A percentile compares a stretch with the other conserved stretches of the same genome.
Conservation (phyloP, 345 rosid genomes). For the Ceriops zippeliana region DNA sequence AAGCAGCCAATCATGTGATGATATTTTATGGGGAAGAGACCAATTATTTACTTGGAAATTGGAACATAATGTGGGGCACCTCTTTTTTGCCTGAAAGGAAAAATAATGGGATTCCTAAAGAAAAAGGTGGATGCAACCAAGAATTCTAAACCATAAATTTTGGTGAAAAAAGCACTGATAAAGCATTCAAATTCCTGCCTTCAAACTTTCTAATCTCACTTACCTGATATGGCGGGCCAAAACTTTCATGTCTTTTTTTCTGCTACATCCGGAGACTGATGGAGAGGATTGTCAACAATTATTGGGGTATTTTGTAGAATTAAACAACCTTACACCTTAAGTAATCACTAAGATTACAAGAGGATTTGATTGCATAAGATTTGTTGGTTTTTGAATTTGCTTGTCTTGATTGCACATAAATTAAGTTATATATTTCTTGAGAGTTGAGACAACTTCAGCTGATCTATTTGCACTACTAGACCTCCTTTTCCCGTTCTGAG, state of each 20-base stretch:
- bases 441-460: not conserved
- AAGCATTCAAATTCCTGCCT: not conserved
- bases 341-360: slow-evolving; percentile 13
- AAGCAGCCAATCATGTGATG: not conserved
- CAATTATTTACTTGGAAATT: not conserved
- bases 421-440: not conserved
- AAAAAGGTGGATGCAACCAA: not conserved
- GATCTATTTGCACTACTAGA: not conserved
- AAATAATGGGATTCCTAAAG: not conserved
- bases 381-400: not conserved
- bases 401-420: not conserved
- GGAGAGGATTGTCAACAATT: slow-evolving; percentile 7
- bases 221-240: slow-evolving; percentile 6
- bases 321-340: slow-evolving; percentile 4
- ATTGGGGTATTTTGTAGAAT: not conserved
- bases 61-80: slow-evolving; percentile 4
- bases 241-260: not conserved
- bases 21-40: not conserved
- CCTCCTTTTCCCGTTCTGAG: not conserved
- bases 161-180: too few relatives aligned
- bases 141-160: slow-evolving; percentile 7
- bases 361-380: slow-evolving; percentile 12
- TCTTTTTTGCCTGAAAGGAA: not conserved
- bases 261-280: not conserved
- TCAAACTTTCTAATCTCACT: slow-evolving; percentile 6